Base-by-base conservation (phyloP, 345 rosid species). In the Camelina laxa region DNA sequence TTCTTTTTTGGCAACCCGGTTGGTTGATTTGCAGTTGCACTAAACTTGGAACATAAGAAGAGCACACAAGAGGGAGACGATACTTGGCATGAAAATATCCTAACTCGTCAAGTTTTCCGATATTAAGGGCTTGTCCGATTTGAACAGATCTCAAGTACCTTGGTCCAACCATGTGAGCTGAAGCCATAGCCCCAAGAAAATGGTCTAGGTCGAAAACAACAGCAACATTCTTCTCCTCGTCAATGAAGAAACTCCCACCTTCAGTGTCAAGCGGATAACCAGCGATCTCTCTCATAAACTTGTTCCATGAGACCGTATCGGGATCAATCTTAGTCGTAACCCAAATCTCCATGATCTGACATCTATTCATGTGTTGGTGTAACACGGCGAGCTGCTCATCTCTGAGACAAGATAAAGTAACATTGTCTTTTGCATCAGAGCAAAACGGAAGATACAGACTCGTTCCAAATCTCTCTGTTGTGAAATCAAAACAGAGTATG, bases 401-500 rank as follows among this genome's bases (percentile, higher is more conserved):
- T 42, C 47, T 42, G 1, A 42, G n/a, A 42, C 47, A 42, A 42
- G 47, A 42, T 42, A 42, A 13, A 42, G 15, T 12, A 13, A 41
- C 45, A 36, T 36, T 9, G 41, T 41, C 45, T 12, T 4, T 4
- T 27, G 1, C 45, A 41, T 11, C 15, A 49, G 47, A 49, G 33
- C 20, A 27, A 50, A 66, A 49, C 0, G 59, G 59, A 13, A 49
- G 70, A 66, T 31, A 2, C 1, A 65, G 27, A 49, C 12, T 44
- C 2, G 24, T 47, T 4, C 47, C 59, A 66, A 65, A 49, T 20
- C 13, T 21, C 17, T 61, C 66, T 41, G 33, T 1, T 1, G 66
- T 49, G 20, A 66, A 66, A 50, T 66, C 70, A 21, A 66, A 50
- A 50, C 33, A 50, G 31, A 66, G n/a, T n/a, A n/a, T n/a, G n/a